phyloP scores from a whole-genome alignment of 1,139 yeast species.

The Geotrichum australiense region DNA sequence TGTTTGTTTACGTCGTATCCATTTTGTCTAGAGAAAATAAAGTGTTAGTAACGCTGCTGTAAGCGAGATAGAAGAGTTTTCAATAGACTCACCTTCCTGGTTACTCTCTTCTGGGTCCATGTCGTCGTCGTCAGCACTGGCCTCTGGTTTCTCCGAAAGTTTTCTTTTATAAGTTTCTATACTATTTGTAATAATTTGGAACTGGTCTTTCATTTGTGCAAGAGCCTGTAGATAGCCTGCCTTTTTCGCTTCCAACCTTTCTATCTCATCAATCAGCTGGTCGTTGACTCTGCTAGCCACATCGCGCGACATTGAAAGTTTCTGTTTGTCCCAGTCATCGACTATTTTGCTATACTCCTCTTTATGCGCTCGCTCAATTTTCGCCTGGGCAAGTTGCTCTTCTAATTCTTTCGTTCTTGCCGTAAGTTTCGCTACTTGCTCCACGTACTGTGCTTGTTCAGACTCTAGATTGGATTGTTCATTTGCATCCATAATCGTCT shows the following conservation, averaged over 20 bases:
- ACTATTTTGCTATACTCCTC: slow-evolving; percentile 28
- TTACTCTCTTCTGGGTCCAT: slow-evolving; percentile 13
- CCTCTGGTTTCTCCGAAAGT: slow-evolving; percentile 17
- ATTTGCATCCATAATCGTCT: slow-evolving; percentile 23
- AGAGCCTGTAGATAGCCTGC: slow-evolving; percentile 23
- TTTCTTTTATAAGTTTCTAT: slow-evolving; percentile 22
- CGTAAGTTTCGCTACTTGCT: slow-evolving; percentile 19
- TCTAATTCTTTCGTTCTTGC: slow-evolving; percentile 25
- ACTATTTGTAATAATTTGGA: slow-evolving; percentile 23
- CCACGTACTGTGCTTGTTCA: slow-evolving; percentile 20
- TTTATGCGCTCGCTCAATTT: slow-evolving; percentile 24
- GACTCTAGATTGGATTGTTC: slow-evolving; percentile 24
- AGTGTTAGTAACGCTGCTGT: not conserved
- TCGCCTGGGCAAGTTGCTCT: slow-evolving; percentile 24
- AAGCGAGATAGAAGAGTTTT: not conserved
- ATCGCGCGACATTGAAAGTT: slow-evolving; percentile 26
- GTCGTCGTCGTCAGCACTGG: slow-evolving; percentile 14
- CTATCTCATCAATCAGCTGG: slow-evolving; percentile 26
- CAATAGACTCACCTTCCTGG: slow-evolving; percentile 6
- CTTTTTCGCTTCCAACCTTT: slow-evolving; percentile 25
- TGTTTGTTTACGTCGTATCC: slow-evolving; percentile 9
- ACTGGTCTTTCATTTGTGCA: slow-evolving; percentile 25
- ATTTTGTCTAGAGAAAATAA: slow-evolving; percentile 9
- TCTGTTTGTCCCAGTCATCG: slow-evolving; percentile 25
- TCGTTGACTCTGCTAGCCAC: slow-evolving; percentile 24